Percentiles rank a stretch among this genome's conserved stretches.
These are phyloP conservation scores for Ustilaginoidea virens DNA, from an alignment of 2,329 filamentous ascomycete genomes.

Conservation along the genomic window DNA sequence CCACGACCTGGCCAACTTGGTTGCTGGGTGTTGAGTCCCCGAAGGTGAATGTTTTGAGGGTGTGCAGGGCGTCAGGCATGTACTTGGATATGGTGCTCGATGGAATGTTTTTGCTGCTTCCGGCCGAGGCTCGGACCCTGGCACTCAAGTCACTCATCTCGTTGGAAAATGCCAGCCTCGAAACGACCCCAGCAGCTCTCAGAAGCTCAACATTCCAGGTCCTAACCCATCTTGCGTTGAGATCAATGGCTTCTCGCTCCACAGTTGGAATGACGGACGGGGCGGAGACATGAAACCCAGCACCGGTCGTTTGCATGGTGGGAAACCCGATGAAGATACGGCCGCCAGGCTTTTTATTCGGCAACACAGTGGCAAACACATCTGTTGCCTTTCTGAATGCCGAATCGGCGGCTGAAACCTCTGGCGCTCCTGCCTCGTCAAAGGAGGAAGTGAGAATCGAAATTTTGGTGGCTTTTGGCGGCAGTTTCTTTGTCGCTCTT, in stretches of 20 bases:
- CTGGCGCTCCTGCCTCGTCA: constrained; percentile 58
- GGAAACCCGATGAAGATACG: constrained; percentile 96
- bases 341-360: constrained; percentile 65
- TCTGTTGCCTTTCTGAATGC: constrained; percentile 46
- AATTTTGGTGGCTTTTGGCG: constrained; percentile 73
- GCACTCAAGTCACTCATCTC: constrained; percentile 67
- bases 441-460: constrained; percentile 85
- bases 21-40: constrained; percentile 78
- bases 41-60: constrained; percentile 77
- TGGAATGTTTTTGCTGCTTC: constrained; percentile 35
- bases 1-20: constrained; percentile 71
- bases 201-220: constrained; percentile 94
- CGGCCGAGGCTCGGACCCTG: constrained; percentile 35
- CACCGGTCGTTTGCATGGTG: constrained; percentile 90
- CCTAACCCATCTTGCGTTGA: constrained; percentile 88
- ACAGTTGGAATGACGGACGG: constrained; percentile 95
- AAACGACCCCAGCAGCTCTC: constrained; percentile 77
- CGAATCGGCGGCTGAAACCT: constrained; percentile 28
- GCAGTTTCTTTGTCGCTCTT: constrained; percentile 91
- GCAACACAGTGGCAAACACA: constrained; percentile 80
- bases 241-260: constrained; percentile 88
- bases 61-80: constrained; percentile 67
- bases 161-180: constrained; percentile 71
- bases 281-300: constrained; percentile 86
- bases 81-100: constrained; percentile 50